Evolutionary conservation across 495 filamentous ascomycete species (phyloP), one percentile per base, ranked within the genome.

Genomic region (Tuber borchii): DNA sequence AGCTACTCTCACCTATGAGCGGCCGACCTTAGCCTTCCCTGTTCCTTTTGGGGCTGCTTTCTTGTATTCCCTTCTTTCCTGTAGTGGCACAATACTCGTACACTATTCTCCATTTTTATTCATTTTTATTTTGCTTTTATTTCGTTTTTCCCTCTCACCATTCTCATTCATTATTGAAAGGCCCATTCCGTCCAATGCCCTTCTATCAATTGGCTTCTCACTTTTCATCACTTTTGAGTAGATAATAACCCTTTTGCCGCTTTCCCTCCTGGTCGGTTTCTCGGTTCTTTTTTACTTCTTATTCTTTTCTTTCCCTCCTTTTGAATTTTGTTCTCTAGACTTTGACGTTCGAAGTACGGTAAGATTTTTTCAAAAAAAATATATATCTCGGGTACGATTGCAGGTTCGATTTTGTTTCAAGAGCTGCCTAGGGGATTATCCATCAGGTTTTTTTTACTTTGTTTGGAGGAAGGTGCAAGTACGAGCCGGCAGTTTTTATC

Each of bases 191-290:
- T 65, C 56, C 56, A 65, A 65, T 65, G n/a, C 56, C 56, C 56
- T 65, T 65, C 56, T 65, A 31, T 65, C 56, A 65, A 65, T 65
- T 65, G 26, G 6, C 17, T 65, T 34, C 51, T 70, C 72, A 31
- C 48, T 72, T 70, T 79, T 65, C 56, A 17, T 65, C 56, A 31
- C 26, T 65, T 34, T 14, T 12, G 12, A 73, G 68, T 79, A 79
- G 78, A 79, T 79, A 79, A 79, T 79, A 79, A 51, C 72, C 78
- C 65, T 73, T 79, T 75, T 71, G 76, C 77, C 78, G 56, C 43
- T 70, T 71, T 75, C 51, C 71, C 70, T 40, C 70, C 73, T 48
- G 70, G 72, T 77, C 44, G 51, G n/a, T 61, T 74, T 77, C 76
- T 78, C 69, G 69, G 22, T 48, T 79, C 22, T 73, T 68, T 65